phyloP scores from a whole-genome alignment of 495 filamentous ascomycete species.

The Niebla homalea region DNA sequence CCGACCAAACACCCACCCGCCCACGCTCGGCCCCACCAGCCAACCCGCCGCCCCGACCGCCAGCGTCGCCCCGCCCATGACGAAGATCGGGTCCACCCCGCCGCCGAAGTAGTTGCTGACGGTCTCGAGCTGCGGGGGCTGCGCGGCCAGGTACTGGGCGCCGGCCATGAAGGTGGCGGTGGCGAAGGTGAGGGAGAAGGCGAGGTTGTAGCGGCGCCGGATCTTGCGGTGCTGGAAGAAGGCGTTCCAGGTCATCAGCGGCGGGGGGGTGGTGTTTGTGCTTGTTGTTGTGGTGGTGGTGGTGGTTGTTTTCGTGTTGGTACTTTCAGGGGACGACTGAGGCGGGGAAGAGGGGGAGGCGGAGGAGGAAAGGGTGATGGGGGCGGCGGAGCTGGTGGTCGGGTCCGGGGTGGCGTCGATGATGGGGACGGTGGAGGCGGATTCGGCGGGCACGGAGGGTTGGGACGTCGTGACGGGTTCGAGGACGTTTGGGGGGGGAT shows the following conservation, averaged over 20 bases:
- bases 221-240: constrained; percentile 83
- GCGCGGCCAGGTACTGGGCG: constrained; percentile 46
- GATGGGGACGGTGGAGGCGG: constrained; percentile 2
- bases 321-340: not conserved
- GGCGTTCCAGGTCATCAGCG: constrained; percentile 53
- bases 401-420: not conserved
- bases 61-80: constrained; percentile 63
- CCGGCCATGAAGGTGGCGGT: constrained; percentile 43
- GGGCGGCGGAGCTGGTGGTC: not conserved
- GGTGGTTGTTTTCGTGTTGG: not conserved
- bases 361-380: not conserved
- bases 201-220: constrained; percentile 70
- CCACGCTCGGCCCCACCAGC: constrained; percentile 71
- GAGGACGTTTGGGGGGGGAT: not conserved
- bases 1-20: constrained; percentile 57
- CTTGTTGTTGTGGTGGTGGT: not conserved
- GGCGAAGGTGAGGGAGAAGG: constrained; percentile 53
- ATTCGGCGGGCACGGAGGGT: not conserved
- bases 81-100: constrained; percentile 74
- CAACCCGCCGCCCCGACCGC: constrained; percentile 66
- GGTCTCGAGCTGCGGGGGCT: constrained; percentile 54
- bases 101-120: constrained; percentile 42
- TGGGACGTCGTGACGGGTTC: not conserved
- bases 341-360: not conserved
- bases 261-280: not conserved